Base-by-base conservation (phyloP, 1,284 basidiomycete species). In the Peniophora sp. region DNA sequence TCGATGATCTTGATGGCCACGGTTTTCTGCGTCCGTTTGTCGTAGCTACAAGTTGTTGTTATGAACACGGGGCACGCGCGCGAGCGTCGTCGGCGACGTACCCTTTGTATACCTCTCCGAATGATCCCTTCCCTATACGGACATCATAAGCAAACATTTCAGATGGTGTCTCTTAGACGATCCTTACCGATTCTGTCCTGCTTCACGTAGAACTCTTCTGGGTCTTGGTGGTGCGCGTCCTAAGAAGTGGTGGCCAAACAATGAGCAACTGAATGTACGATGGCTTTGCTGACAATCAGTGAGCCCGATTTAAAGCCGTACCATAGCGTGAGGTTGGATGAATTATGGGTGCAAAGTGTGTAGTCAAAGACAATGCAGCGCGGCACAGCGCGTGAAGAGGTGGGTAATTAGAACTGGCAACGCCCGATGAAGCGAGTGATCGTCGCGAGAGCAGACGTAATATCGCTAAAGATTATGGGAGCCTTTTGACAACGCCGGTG, bases 1-100 rank as follows among this genome's bases (percentile, higher is more conserved):
- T 99, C 94, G 66, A 99, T 98, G 59, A 98, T 95, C 81, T 98
- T 97, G 75, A 97, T 97, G 39, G 93, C 93, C 34, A 97, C 94
- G 1, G 93, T 93, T 69, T 88, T 86, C 65, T 92, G 87, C 25
- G 92, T 95, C 52, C 91, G 81, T 65, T 92, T 92, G 70, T 97
- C 92, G 61, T 90, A 96, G 53, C 93, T 92, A 59, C 17, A 50
- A 24, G 38, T 50, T 32, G 27, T 12, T 6, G 24, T 25, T 23
- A 32, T 23, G 38, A 12, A 8, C 38, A 54, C 12, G 50, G 45
- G n/a, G 45, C 22, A 59, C 23, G 44, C 25, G 34, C 11, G 19
- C n/a, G 45, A n/a, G 34, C 20, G 39, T 57, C 16, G 38, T 41
- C 8, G 19, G 8, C 38, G 47, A 65, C 74, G 54, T 55, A 91